Base-by-base conservation (phyloP, 306 rosid species). In the Castanospermum australe region DNA sequence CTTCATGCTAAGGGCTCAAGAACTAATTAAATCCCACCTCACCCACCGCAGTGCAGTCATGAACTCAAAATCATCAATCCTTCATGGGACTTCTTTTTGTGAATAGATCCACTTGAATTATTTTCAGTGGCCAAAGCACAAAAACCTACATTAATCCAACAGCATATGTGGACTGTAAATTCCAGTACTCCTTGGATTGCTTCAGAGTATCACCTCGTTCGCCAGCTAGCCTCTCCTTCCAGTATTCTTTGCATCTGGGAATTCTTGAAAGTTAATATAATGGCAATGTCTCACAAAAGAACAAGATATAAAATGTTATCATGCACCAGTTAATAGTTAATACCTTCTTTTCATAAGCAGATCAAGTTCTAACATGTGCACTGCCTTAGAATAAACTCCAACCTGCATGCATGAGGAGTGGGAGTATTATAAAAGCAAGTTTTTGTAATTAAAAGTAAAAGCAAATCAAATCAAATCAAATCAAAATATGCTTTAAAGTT, bases 331-430 rank as follows among this genome's bases (percentile, higher is more conserved):
- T n/a, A n/a, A n/a, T 25, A 20, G 17, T 69, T 62, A 36, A 55
- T 81, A 92, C 99, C 99, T 89, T 89, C 68, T 86, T 87, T 92
- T 92, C 78, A 92, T 30, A 11, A 92, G 92, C 63, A 94, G 79
- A 76, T 89, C 90, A 47, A 94, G 83, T 80, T 94, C 99, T 82
- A 84, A 36, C 95, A 92, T 89, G 75, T 28, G 91, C 81, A 89
- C 82, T n/a, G 91, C 78, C 77, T 92, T 89, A 18, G 89, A 73
- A 74, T 86, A 89, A 52, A 83, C 97, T 35, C 94, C 93, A 57
- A 47, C 80, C 97, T 94, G 89, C 84, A 87, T 9, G 18, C 32
- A 24, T 57, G 72, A 69, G 33, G 59, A 78, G 57, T 15, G 54
- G 21, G 41, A 15, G 20, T 22, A 21, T 12, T 36, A 60, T 12